Conservation (phyloP, 2,329 filamentous ascomycete genomes). For the Onygena corvina region DNA sequence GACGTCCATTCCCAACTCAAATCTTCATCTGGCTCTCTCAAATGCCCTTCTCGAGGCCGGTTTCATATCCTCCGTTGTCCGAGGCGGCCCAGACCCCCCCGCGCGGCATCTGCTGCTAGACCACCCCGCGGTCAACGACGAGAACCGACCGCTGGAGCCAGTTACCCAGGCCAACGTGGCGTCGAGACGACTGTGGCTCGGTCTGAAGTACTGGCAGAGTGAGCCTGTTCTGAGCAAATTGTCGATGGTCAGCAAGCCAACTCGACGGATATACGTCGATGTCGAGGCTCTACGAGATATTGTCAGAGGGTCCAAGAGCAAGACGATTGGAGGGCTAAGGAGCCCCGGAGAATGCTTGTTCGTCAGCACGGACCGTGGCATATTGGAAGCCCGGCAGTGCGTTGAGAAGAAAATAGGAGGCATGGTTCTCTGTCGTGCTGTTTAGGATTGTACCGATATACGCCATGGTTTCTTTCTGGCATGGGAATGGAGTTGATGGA, state of each 20-base stretch:
- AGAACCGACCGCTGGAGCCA: constrained; percentile 33
- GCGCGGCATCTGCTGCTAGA: constrained; percentile 43
- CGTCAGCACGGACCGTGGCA: constrained; percentile 61
- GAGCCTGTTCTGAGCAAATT: constrained; percentile 63
- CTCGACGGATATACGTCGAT: constrained; percentile 55
- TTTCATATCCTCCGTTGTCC: constrained; percentile 68
- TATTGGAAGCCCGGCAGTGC: constrained; percentile 73
- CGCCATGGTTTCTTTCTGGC: constrained; percentile 7
- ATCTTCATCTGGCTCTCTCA: constrained; percentile 63
- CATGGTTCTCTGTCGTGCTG: constrained; percentile 59
- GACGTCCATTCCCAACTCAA: constrained; percentile 69
- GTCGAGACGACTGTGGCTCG: constrained; percentile 68
- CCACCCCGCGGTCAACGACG: constrained; percentile 32
- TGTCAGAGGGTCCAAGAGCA: constrained; percentile 54
- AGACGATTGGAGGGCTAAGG: constrained; percentile 58
- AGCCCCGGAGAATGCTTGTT: constrained; percentile 73
- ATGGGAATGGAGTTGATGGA: constrained; percentile 13
- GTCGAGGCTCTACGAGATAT: constrained; percentile 52
- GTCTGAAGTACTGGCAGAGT: constrained; percentile 79
- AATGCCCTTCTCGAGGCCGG: constrained; percentile 72
- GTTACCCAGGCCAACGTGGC: constrained; percentile 62
- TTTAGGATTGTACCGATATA: constrained; percentile 24
- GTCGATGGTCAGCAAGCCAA: constrained; percentile 59
- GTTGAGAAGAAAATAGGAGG: constrained; percentile 72
- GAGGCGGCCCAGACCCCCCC: constrained; percentile 52